These are phyloP conservation scores for Spergularia marina DNA, from an alignment of 148 eudicot species.

Conservation along the genomic window DNA sequence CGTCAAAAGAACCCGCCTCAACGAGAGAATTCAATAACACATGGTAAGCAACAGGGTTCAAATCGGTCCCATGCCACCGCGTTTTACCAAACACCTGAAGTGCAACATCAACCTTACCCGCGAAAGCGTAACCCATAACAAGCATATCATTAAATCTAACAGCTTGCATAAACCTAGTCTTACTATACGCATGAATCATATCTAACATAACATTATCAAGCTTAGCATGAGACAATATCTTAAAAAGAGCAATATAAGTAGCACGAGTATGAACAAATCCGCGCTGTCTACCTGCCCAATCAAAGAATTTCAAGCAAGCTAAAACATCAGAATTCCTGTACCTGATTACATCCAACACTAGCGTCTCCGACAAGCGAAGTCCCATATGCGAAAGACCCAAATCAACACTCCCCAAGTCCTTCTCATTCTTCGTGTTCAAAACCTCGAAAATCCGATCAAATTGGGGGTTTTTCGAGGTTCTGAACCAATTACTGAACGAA, in stretches of 20 bases:
- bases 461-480: slow-evolving; percentile 29
- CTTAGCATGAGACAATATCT: slow-evolving; percentile 51
- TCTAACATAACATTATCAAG: slow-evolving; percentile 49
- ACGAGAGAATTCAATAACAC: slow-evolving; percentile 65
- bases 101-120: slow-evolving; percentile 71
- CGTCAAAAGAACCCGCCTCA: slow-evolving; percentile 54
- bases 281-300: slow-evolving; percentile 75
- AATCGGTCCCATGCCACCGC: slow-evolving; percentile 68
- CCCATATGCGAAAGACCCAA: slow-evolving; percentile 29
- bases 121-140: slow-evolving; percentile 81
- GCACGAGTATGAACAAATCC: slow-evolving; percentile 53
- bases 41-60: slow-evolving; percentile 54
- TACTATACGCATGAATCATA: slow-evolving; percentile 38
- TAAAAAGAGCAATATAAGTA: slow-evolving; percentile 60
- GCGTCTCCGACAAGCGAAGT: slow-evolving; percentile 36
- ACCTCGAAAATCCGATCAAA: slow-evolving; percentile 44
- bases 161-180: slow-evolving; percentile 22
- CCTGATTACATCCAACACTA: slow-evolving; percentile 49
- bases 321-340: slow-evolving; percentile 45
- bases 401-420: slow-evolving; percentile 23
- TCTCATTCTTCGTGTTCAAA: slow-evolving; percentile 20
- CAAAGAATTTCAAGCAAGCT: slow-evolving; percentile 73
- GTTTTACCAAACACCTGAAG: slow-evolving; percentile 69
- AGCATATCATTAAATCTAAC: slow-evolving; percentile 45
- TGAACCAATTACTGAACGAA: slow-evolving; percentile 51